Evolutionary conservation across 129 eudicot genomes (phyloP), one percentile per base, ranked within the genome.

Genomic region (Centrapalus pauciflorus): DNA sequence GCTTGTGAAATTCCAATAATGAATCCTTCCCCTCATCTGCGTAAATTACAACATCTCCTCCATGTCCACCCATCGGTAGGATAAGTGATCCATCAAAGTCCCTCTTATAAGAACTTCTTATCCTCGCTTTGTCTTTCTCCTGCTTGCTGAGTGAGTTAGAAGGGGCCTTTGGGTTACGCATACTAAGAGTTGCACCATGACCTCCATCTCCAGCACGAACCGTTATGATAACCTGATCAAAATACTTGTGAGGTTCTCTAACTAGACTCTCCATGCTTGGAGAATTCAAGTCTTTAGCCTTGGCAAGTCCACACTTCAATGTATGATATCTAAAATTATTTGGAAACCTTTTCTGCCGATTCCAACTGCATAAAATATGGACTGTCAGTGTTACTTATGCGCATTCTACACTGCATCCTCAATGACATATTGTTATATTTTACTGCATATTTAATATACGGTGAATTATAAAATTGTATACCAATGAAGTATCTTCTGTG

Each of bases 121-220:
- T 86, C 79, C 84, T 83, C 40, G 69, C 19, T 70, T 85, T 88
- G 28, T 73, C 86, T 78, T 84, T 86, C 0, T 77, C 88, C 63
- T 60, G 61, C 71, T 80, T 85, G 59, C 72, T 80, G 19, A 33
- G 71, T 32, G 78, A 79, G 33, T 81, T 92, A 4, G 87, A 67
- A 75, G 82, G 60, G 25, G 81, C 75, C 61, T 68, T 88, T 60
- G 78, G 76, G 67, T 52, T 75, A 7, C 82, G 95, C 82, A 84
- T 70, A 33, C 73, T 71, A 33, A 93, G 87, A 55, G 88, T 66
- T 38, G 96, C 82, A 26, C 98, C 96, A 54, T 93, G 98, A 64
- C 96, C 98, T 51, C 98, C 98, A 72, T 93, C 98, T 38, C 98
- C 98, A 59, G 98, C 79, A 48, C 95, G 96, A 73, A 88, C 87